Evolutionary conservation across 331 rosid species (phyloP).

Genomic region (Malus hybrid): DNA sequence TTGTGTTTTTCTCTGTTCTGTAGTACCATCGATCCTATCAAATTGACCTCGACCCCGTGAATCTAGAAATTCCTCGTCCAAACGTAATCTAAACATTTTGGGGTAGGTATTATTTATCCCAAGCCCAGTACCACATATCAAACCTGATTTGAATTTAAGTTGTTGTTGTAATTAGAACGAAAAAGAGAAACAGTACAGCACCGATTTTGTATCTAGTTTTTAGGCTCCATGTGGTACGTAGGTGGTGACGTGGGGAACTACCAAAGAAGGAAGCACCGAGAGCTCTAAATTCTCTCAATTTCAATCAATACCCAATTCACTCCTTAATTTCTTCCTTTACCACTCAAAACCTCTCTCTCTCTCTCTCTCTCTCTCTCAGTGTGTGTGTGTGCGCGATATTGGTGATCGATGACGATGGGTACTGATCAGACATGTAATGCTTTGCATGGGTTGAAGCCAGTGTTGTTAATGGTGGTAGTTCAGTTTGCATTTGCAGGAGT

Average conservation of each 20-base stretch:
- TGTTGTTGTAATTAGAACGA: too few relatives aligned
- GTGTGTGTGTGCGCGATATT: background rate
- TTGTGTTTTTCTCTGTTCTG: too few relatives aligned
- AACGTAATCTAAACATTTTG: too few relatives aligned
- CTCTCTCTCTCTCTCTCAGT: background rate
- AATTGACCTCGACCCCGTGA: too few relatives aligned
- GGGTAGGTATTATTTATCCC: too few relatives aligned
- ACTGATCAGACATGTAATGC: background rate
- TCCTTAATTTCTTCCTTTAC: background rate
- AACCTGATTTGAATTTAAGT: too few relatives aligned
- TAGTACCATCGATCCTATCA: too few relatives aligned
- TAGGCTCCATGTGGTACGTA: background rate
- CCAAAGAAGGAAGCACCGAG: background rate
- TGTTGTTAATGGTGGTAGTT: slow-evolving; percentile 41
- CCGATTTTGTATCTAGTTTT: background rate
- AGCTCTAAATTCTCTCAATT: background rate
- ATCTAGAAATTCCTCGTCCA: too few relatives aligned
- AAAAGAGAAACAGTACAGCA: background rate
- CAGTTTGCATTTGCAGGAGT: slow-evolving; percentile 47
- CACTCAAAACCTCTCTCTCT: too few relatives aligned
- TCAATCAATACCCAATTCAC: background rate
- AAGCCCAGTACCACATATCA: too few relatives aligned
- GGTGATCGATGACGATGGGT: background rate
- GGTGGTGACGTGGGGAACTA: background rate
- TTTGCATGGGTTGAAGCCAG: slow-evolving; percentile 31